Base-by-base conservation (phyloP, 768 basidiomycete species). In the Sistotremastrum niveocremeum region DNA sequence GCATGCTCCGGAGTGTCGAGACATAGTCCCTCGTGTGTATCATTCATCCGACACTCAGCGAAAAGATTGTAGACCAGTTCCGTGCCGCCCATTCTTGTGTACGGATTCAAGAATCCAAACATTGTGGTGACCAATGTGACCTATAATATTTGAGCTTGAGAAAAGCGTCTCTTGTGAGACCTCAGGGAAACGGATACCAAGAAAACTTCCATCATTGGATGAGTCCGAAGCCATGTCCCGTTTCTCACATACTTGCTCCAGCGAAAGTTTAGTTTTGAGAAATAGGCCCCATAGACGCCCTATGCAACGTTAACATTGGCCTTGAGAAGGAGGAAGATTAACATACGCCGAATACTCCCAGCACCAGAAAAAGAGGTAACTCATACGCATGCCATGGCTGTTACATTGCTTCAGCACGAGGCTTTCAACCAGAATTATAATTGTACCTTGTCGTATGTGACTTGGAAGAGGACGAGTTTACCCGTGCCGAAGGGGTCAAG, bases 401-500 rank as follows among this genome's bases (percentile, higher is more conserved):
- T 20, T 20, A 20, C 20, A 20, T 20, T 20, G 20, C 20, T 20
- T 20, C 20, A 20, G 20, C 20, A 20, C 20, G 20, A 20, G 20
- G 20, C 20, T 20, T 20, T 20, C 20, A 20, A 20, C 20, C 20
- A 20, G 20, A 20, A 20, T 20, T 20, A 2, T 20, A 20, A 20
- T 20, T 20, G 20, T 20, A 20, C 20, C 20, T 20, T 20, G 20
- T 20, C 20, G 61, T 98, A 99, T 2, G 91, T 93, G 55, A 99
- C 89, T 59, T 97, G 93, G 67, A 99, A 99, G 50, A 98, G 66
- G 57, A 99, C 95, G 30, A 99, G 78, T 61, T 98, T 98, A 20
- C 94, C 95, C 0, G 95, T 98, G 35, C 93, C 77, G 66, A 90
- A 99, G 2, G 95, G 95, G 58, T 98, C 97, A 86, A 99, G 93